These are phyloP conservation scores for Trichoderma virens DNA, from an alignment of 495 filamentous ascomycete genomes.

Conservation along the genomic window DNA sequence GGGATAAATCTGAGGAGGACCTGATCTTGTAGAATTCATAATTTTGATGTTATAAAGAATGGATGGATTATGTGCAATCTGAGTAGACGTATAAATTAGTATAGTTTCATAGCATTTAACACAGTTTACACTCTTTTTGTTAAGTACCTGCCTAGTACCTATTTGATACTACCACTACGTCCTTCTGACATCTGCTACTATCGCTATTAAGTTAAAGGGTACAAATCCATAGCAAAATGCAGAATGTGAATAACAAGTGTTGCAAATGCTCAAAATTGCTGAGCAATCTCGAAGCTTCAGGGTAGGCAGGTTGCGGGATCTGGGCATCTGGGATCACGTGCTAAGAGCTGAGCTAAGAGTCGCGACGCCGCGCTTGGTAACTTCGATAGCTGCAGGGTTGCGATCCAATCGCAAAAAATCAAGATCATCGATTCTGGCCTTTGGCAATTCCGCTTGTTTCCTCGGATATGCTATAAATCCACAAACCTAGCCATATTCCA, in stretches of 20 bases:
- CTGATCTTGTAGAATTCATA: not conserved
- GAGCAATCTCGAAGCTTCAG: not conserved
- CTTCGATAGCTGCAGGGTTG: conserved; percentile 20
- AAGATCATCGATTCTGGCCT: not conserved
- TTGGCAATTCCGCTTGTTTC: not conserved
- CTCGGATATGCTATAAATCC: not conserved
- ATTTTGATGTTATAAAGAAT: not conserved
- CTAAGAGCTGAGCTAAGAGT: not conserved
- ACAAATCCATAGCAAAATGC: no score
- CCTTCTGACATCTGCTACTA: no score
- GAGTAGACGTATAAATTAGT: no score
- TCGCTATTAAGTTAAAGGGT: no score
- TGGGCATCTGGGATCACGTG: not conserved
- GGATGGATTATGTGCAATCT: no score
- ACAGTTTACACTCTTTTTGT: no score
- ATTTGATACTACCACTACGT: no score
- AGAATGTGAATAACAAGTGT: no score
- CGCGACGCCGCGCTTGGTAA: conserved; percentile 14
- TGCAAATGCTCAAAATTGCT: no score
- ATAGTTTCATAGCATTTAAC: no score
- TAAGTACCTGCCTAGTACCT: no score
- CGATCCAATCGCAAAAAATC: conserved; percentile 7
- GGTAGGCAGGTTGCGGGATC: not conserved
- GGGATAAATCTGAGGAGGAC: not conserved
- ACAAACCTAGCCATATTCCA: not conserved